A percentile compares a stretch with the other conserved stretches of the same genome.
Evolutionary conservation across 441 rosid species (phyloP).

Genomic region (Lepidium campestre): DNA sequence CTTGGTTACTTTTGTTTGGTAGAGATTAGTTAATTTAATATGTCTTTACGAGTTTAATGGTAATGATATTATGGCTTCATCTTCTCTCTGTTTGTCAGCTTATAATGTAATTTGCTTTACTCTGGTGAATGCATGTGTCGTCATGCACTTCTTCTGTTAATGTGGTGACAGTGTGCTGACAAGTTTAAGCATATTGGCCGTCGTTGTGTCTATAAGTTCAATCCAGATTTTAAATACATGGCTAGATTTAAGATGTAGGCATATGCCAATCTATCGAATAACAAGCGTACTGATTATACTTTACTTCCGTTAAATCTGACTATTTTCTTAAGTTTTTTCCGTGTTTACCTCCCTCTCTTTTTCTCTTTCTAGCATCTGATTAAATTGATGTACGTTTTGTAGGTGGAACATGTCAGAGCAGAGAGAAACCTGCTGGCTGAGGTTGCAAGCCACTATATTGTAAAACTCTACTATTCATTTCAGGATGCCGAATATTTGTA

Average conservation of each 20-base stretch:
- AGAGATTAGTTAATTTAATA: not conserved
- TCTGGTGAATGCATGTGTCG: not conserved
- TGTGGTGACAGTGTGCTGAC: not conserved
- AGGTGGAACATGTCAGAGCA: slow-evolving; percentile 99
- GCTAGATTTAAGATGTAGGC: not conserved
- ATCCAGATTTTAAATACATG: not conserved
- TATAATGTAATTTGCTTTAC: not conserved
- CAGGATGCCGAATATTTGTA: slow-evolving; percentile 90
- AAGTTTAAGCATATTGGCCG: not conserved
- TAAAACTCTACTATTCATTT: slow-evolving; percentile 93
- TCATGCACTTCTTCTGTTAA: not conserved
- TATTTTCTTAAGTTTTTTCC: not conserved
- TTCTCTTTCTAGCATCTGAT: not conserved
- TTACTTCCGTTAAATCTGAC: not conserved
- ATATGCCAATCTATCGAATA: not conserved
- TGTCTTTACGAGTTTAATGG: too few relatives aligned
- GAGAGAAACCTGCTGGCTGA: slow-evolving; percentile 97
- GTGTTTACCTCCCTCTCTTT: not conserved
- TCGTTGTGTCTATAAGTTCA: not conserved
- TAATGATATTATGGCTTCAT: not conserved
- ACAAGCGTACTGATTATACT: not conserved
- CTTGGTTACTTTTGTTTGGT: not conserved
- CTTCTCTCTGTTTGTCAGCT: not conserved
- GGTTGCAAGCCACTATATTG: slow-evolving; percentile 94
- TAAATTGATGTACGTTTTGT: slow-evolving; percentile 4